These are phyloP conservation scores for Knoxdaviesia capensis DNA, from an alignment of 2,329 filamentous ascomycete species.

Conservation along the genomic window DNA sequence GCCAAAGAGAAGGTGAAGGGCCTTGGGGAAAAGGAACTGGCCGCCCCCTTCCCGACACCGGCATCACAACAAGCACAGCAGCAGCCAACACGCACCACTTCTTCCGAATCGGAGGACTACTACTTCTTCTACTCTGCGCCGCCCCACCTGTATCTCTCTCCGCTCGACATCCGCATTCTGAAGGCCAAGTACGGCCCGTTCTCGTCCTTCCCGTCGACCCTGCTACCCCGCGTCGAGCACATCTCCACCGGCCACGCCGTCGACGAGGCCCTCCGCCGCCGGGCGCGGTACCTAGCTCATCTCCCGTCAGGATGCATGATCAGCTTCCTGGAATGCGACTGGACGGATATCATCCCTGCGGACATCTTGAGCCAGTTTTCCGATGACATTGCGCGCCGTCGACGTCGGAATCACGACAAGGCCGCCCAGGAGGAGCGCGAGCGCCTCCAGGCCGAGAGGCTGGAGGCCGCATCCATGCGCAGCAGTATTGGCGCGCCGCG, in stretches of 20 bases:
- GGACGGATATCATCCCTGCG: slow-evolving; percentile 69
- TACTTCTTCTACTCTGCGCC: slow-evolving; percentile 83
- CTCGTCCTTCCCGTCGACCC: slow-evolving; percentile 61
- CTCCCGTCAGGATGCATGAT: slow-evolving; percentile 82
- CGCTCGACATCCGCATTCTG: slow-evolving; percentile 78
- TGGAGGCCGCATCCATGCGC: slow-evolving; percentile 52
- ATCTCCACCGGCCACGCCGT: slow-evolving; percentile 76
- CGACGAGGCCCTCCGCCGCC: slow-evolving; percentile 64
- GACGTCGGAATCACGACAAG: slow-evolving; percentile 65
- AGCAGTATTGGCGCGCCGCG: slow-evolving; percentile 20
- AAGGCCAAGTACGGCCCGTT: slow-evolving; percentile 79
- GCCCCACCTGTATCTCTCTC: slow-evolving; percentile 74
- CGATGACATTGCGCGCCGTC: slow-evolving; percentile 54
- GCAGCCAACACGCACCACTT: slow-evolving; percentile 1
- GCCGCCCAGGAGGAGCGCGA: slow-evolving; percentile 74
- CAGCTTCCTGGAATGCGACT: slow-evolving; percentile 81
- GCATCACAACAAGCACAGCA: background rate
- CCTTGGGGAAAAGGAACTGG: background rate
- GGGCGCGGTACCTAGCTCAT: slow-evolving; percentile 73
- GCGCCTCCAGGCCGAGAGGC: slow-evolving; percentile 58
- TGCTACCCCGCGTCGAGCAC: slow-evolving; percentile 72
- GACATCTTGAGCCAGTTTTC: slow-evolving; percentile 58
- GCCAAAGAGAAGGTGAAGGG: slow-evolving; percentile 49
- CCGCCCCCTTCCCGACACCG: background rate
- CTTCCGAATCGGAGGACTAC: slow-evolving; percentile 18